Evolutionary conservation across 2,329 filamentous ascomycete species (phyloP).

Genomic region (Ceratocystis albifundus): DNA sequence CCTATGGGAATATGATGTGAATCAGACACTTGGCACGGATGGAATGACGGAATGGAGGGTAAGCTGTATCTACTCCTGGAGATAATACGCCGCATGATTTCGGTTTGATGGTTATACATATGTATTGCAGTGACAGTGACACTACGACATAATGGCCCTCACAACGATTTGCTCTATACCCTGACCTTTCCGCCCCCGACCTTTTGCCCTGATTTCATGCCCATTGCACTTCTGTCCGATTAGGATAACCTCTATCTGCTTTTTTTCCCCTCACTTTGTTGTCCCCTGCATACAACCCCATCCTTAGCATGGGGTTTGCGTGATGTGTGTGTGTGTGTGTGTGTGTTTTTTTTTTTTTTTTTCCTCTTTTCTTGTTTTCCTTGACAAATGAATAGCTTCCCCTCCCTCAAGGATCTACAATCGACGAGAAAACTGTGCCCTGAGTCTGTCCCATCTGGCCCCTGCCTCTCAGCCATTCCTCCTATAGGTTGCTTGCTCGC

Average conservation of each 20-base stretch:
- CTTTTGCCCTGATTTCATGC: neutral
- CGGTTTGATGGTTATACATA: neutral
- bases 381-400: constrained; percentile 3
- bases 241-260: neutral
- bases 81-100: neutral
- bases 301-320: constrained; percentile 3
- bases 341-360: no score
- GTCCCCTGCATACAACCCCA: constrained; percentile 8
- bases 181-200: neutral
- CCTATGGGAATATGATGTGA: neutral
- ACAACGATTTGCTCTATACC: neutral
- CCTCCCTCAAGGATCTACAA: constrained; percentile 8
- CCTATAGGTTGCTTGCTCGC: neutral
- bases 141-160: neutral
- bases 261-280: neutral
- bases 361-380: neutral
- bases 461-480: constrained; percentile 12
- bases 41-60: neutral
- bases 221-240: neutral
- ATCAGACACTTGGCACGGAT: neutral
- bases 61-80: neutral
- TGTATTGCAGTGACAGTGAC: neutral
- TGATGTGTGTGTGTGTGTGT: no score
- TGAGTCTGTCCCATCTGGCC: constrained; percentile 10
- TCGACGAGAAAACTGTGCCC: constrained; percentile 3